Evolutionary conservation across 257 asterid species (phyloP).

Genomic region (Euphrasia confusa): DNA sequence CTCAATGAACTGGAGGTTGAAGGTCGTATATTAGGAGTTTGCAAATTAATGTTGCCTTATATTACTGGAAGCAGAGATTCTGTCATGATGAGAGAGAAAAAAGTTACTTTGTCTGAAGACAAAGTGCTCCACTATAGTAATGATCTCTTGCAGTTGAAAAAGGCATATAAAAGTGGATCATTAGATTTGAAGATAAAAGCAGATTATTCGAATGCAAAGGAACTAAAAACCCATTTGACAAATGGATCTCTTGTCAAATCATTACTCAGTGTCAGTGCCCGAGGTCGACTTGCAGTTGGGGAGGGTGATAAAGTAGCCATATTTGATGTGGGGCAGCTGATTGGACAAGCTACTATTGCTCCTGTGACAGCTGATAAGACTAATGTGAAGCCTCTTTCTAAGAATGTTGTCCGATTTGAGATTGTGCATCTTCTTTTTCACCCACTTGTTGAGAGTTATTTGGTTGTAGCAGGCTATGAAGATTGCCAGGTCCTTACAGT

Average conservation of each 20-base stretch:
- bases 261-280: conserved; percentile 73
- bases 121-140: conserved; percentile 58
- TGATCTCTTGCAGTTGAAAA: conserved; percentile 88
- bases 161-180: conserved; percentile 97
- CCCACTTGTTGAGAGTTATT: conserved; percentile 76
- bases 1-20: conserved; percentile 75
- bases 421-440: conserved; percentile 88
- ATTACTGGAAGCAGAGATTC: conserved; percentile 65
- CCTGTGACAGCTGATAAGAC: conserved; percentile 99
- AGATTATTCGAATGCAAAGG: conserved; percentile 93
- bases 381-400: conserved; percentile 96
- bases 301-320: conserved; percentile 99
- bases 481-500: conserved; percentile 97
- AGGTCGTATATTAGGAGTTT: conserved; percentile 60
- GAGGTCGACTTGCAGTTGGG: conserved; percentile 98
- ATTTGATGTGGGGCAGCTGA: conserved; percentile 95
- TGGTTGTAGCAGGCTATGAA: conserved; percentile 97
- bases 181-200: conserved; percentile 94
- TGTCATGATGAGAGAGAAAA: conserved; percentile 55
- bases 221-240: conserved; percentile 83
- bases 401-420: conserved; percentile 93
- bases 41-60: conserved; percentile 71
- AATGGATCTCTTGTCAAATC: conserved; percentile 97
- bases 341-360: conserved; percentile 91
- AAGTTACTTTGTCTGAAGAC: conserved; percentile 55